Evolutionary conservation across 176 grass and related monocot species (phyloP).

Genomic region (Carex myosuroides): DNA sequence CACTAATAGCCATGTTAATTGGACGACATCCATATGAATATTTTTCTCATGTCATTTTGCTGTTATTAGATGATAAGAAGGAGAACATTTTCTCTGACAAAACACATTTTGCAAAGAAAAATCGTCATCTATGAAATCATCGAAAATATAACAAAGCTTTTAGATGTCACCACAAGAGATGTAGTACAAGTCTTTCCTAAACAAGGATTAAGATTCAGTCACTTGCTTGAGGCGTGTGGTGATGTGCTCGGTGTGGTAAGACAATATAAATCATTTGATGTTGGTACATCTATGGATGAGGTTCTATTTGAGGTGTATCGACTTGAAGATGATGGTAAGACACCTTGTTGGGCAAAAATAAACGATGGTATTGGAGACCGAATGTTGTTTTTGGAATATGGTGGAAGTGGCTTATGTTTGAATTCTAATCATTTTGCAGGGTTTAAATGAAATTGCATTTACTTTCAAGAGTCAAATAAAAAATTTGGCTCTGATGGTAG

Average conservation of each 20-base stretch:
- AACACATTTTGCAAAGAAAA: background rate
- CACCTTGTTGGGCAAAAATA: background rate
- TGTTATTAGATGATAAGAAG: background rate
- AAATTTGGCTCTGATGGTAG: background rate
- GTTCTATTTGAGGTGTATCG: background rate
- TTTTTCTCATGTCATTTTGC: too few species aligned
- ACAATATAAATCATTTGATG: background rate
- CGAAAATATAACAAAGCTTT: background rate
- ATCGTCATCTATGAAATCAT: background rate
- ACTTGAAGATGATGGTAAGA: background rate
- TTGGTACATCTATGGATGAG: background rate
- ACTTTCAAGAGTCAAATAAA: background rate
- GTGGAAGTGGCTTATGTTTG: background rate
- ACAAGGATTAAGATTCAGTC: background rate
- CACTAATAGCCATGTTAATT: background rate
- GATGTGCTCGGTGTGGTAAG: background rate
- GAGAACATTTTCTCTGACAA: background rate
- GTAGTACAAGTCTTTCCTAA: background rate
- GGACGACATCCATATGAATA: background rate
- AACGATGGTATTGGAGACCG: background rate
- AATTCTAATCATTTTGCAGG: background rate
- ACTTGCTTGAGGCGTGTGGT: constrained; percentile 1
- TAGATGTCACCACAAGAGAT: background rate
- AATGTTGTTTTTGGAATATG: background rate
- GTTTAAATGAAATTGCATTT: background rate